Base-by-base conservation (phyloP, 2,329 filamentous ascomycete species). In the Pyrenochaeta sp. region DNA sequence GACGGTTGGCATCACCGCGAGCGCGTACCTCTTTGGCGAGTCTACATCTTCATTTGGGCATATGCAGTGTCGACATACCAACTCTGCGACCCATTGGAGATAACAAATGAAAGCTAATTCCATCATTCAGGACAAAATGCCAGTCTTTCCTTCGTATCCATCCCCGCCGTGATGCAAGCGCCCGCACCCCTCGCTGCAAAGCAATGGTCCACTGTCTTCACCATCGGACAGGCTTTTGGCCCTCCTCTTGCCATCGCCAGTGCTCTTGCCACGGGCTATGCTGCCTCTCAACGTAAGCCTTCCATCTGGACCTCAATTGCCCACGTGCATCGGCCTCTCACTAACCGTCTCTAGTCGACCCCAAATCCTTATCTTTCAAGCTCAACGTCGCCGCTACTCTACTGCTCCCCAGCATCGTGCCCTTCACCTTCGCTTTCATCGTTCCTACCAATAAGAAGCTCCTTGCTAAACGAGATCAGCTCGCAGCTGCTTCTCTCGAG, bases 111-210 rank as follows among this genome's bases (percentile, higher is more conserved):
- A n/a, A 34, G 32, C 20, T 23, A 44, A 35, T 6, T 41, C 39
- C 29, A 17, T 26, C 11, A 10, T 32, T 14, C 28, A 69, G 71
- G 72, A 46, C 52, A 66, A 52, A 71, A 64, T 41, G 62, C 56
- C 10, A 53, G 41, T 43, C 51, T 69, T 39, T 82, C 78, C 5
- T 55, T 72, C 58, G 68, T 74, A 44, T 49, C 72, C n/a, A 59
- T 81, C 2, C 82, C 82, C 2, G 74, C 78, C 27, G 66, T 85
- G 7, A 75, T 85, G 44, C 72, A 80, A 45, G 77, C 80, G 0
- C 83, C 83, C 1, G 75, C 78, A 1, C 77, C 77, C 2, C 67
- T 84, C 8, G 76, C 84, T 48, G 77, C 80, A 21, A 73, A 72
- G 26, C 82, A 85, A 67, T 86, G 81, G 81, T 56, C 65, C 44